phyloP scores from a whole-genome alignment of 78 protist genomes.

The Corallochytrium limacisporum region DNA sequence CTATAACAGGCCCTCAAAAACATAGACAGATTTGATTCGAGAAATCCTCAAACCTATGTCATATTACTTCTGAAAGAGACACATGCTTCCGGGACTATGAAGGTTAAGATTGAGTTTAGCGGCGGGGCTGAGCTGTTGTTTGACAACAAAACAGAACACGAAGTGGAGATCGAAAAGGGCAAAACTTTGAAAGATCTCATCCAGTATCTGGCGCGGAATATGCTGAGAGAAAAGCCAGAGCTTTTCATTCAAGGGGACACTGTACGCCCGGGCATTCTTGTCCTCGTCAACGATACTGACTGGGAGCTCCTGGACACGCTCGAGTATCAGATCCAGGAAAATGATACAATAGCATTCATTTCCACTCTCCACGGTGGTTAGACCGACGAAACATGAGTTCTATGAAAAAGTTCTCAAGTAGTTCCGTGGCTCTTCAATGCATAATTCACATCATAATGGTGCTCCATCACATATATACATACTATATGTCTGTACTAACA shows the following conservation, averaged over 20 bases:
- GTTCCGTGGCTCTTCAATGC: no score
- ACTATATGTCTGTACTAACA: no score
- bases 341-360: constrained; percentile 51
- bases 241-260: constrained; percentile 38
- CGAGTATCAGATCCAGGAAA: constrained; percentile 31
- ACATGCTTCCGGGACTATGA: no score
- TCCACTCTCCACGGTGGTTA: constrained; percentile 78
- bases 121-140: constrained; percentile 63
- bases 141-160: constrained; percentile 16
- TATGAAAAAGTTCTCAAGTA: no score
- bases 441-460: no score
- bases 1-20: no score
- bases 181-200: constrained; percentile 9
- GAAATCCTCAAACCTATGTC: no score
- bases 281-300: constrained; percentile 65
- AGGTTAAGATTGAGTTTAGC: no score
- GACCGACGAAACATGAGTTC: no score
- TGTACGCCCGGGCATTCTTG: constrained; percentile 68
- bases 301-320: constrained; percentile 53
- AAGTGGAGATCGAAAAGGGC: constrained; percentile 15
- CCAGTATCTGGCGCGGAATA: constrained; percentile 17
- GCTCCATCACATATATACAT: no score
- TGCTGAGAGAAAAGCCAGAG: constrained; percentile 48
- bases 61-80: no score
- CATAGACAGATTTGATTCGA: no score